Evolutionary conservation across 2,329 filamentous ascomycete genomes (phyloP).

Genomic region (Penicillium paneum): DNA sequence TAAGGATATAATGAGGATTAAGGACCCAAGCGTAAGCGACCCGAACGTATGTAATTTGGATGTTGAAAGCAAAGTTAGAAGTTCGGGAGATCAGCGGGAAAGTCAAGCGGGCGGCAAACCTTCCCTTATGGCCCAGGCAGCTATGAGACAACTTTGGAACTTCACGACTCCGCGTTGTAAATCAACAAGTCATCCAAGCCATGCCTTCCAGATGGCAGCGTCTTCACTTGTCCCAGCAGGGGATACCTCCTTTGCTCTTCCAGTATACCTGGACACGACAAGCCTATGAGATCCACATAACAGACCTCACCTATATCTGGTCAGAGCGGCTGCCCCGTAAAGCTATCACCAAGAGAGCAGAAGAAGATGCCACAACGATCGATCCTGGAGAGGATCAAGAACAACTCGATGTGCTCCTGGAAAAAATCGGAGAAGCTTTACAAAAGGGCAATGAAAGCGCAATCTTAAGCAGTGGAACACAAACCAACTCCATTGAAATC

Average conservation of each 20-base stretch:
- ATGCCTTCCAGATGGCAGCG: conserved; percentile 40
- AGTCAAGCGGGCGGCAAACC: conserved; percentile 25
- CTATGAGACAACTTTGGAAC: not conserved
- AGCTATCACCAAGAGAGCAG: conserved; percentile 50
- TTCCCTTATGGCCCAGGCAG: conserved; percentile 15
- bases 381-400: conserved; percentile 57
- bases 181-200: not conserved
- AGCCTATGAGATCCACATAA: conserved; percentile 54
- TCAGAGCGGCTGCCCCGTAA: conserved; percentile 47
- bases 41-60: not conserved
- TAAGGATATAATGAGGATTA: not conserved
- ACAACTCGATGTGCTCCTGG: conserved; percentile 56
- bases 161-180: conserved; percentile 1
- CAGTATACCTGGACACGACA: conserved; percentile 33
- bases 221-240: conserved; percentile 26
- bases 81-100: conserved; percentile 22
- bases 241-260: conserved; percentile 39
- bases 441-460: conserved; percentile 30
- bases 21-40: not conserved
- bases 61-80: conserved; percentile 16
- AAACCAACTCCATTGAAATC: conserved; percentile 43
- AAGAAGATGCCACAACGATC: conserved; percentile 52
- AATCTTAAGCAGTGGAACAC: conserved; percentile 28
- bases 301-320: conserved; percentile 60
- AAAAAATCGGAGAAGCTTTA: conserved; percentile 54